A percentile compares a stretch with the other conserved stretches of the same genome.
Evolutionary conservation across 345 rosid species (phyloP).

Genomic region (Syzygium oleosum): DNA sequence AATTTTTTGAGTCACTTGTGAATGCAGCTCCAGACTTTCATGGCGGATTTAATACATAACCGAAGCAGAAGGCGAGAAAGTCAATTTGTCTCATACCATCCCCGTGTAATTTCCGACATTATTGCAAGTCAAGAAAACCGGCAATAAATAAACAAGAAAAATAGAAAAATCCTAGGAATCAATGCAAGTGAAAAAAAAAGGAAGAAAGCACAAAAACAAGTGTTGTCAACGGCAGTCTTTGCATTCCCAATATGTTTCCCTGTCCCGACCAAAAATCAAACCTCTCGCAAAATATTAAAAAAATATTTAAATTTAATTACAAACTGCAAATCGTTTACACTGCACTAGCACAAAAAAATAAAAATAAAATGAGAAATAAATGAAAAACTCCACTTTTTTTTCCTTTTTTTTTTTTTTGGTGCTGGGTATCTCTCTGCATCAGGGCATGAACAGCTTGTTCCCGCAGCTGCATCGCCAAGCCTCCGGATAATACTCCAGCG

Average conservation of each 20-base stretch:
- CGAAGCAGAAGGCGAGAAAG: not conserved
- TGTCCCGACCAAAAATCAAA: not conserved
- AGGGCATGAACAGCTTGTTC: slow-evolving; percentile 73
- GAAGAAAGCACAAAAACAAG: not conserved
- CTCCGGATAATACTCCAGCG: slow-evolving; percentile 92
- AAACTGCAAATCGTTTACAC: not conserved
- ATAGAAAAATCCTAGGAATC: not conserved
- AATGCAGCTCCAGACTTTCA: not conserved
- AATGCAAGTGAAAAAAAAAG: not conserved
- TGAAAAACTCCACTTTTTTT: not conserved
- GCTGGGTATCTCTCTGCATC: not conserved
- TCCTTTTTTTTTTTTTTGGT: rapidly evolving
- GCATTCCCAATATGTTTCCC: not conserved
- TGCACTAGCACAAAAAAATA: not conserved
- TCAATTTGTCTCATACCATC: not conserved
- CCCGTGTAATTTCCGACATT: not conserved
- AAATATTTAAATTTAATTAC: not conserved
- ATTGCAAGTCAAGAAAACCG: not conserved
- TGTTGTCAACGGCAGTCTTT: not conserved
- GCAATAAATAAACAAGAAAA: not conserved
- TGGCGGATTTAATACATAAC: not conserved
- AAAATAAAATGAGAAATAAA: not conserved
- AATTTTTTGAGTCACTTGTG: not conserved
- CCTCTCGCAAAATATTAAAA: not conserved
- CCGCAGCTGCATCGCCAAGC: slow-evolving; percentile 99